Evolutionary conservation across 2,329 filamentous ascomycete genomes (phyloP).

Genomic region (Trichoderma lentiforme): DNA sequence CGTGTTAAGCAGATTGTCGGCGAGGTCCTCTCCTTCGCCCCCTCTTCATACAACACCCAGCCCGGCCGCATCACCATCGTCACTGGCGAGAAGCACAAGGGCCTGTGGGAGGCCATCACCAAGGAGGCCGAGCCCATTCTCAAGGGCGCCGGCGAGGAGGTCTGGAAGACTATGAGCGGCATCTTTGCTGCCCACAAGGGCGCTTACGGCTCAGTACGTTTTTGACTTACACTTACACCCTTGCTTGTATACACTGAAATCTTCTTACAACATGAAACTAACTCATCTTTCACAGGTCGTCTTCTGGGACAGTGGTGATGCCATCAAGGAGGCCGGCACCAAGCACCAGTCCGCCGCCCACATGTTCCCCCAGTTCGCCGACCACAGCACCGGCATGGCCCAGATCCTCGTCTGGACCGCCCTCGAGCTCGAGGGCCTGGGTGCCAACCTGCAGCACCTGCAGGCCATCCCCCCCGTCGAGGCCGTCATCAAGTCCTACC

Average conservation of each 20-base stretch:
- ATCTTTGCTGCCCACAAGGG: constrained; percentile 58
- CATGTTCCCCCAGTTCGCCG: constrained; percentile 72
- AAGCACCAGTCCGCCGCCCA: constrained; percentile 72
- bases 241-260: too few species aligned
- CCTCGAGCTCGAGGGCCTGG: constrained; percentile 78
- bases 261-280: neutral
- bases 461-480: constrained; percentile 80
- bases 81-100: constrained; percentile 77
- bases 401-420: constrained; percentile 79
- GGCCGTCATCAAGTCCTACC: constrained; percentile 43
- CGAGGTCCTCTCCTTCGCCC: constrained; percentile 63
- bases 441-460: constrained; percentile 90
- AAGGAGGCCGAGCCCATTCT: constrained; percentile 36
- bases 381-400: constrained; percentile 73
- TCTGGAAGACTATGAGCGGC: constrained; percentile 51
- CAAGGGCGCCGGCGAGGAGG: constrained; percentile 55
- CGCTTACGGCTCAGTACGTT: constrained; percentile 82
- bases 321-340: constrained; percentile 62
- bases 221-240: neutral
- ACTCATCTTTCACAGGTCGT: constrained; percentile 49
- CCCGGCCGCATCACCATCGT: constrained; percentile 75
- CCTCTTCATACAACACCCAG: constrained; percentile 87
- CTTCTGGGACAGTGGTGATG: constrained; percentile 77
- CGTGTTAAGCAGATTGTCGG: constrained; percentile 64
- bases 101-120: constrained; percentile 74